These are phyloP conservation scores for Puccinia coronata DNA, from an alignment of 1,284 basidiomycete species.

Conservation along the genomic window DNA sequence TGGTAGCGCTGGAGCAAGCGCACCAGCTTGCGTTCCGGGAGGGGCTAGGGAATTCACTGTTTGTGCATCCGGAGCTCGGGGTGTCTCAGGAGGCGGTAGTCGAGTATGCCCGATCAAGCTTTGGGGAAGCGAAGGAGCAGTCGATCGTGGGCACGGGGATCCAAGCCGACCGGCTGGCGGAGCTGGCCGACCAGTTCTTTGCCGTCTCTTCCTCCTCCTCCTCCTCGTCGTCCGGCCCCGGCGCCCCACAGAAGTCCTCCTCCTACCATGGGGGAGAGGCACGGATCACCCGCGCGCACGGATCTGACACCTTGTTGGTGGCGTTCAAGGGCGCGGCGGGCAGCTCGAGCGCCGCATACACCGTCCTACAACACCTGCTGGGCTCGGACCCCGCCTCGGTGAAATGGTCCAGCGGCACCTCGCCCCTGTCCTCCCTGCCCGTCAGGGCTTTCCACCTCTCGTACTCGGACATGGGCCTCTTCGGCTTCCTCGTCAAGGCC, in stretches of 20 bases:
- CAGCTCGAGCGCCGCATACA: conserved; percentile 67
- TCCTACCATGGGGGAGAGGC: conserved; percentile 85
- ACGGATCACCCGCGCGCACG: conserved; percentile 65
- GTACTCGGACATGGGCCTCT: conserved; percentile 84
- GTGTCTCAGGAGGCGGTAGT: conserved; percentile 69
- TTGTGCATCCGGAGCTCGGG: conserved; percentile 70
- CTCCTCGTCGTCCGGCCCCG: conserved; percentile 61
- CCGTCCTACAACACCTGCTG: conserved; percentile 75
- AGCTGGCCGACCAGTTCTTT: conserved; percentile 70
- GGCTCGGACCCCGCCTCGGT: conserved; percentile 70
- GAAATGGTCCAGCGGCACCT: conserved; percentile 78
- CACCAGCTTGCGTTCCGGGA: conserved; percentile 85
- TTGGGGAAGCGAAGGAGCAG: conserved; percentile 71
- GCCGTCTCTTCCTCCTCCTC: conserved; percentile 55
- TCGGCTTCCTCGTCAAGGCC: conserved; percentile 75
- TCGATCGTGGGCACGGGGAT: conserved; percentile 84
- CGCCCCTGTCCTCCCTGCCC: conserved; percentile 67
- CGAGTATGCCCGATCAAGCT: conserved; percentile 72
- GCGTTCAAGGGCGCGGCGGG: conserved; percentile 61
- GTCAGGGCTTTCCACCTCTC: conserved; percentile 75
- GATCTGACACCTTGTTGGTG: conserved; percentile 58
- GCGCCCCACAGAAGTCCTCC: conserved; percentile 60
- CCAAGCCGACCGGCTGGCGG: conserved; percentile 68
- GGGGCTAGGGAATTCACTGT: conserved; percentile 84
- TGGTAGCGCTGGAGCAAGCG: conserved; percentile 75